Evolutionary conservation across 805 yeast species (phyloP), one percentile per base, ranked within the genome.

Genomic region (Wickerhamomyces bovis): DNA sequence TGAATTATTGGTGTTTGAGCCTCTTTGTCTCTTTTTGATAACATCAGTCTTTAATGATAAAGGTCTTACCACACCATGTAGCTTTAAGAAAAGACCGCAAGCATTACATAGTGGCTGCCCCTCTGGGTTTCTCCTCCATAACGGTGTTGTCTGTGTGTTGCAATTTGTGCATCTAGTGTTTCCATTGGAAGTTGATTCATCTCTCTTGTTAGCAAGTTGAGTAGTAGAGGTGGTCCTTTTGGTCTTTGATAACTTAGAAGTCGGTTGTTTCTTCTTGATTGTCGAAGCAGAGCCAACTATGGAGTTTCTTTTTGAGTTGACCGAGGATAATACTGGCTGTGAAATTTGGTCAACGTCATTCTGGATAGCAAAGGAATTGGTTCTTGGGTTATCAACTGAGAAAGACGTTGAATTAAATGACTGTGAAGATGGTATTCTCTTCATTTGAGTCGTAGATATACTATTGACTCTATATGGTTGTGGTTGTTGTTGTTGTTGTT

Each of bases 91-190:
- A 50, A 92, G 70, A 0, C 98, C 99, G 70, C 99, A 92, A 0
- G 99, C 98, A 65, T 92, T 92, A 68, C 98, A 92, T 49, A 92
- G 70, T 0, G 97, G 95, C 58, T 87, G 84, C 2, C 97, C 97
- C 49, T 86, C 87, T 0, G 95, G 89, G 57, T 89, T 88, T 43
- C 97, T 74, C 56, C 99, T 73, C 99, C 99, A 92, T 16, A 92
- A 66, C 1, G 99, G 99, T 0, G 99, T 92, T 16, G 95, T 89
- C 52, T 77, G 80, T 0, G 99, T 92, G 58, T 85, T 83, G 66
- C 99, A 92, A 66, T 92, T 92, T 16, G 92, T 82, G 66, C 98
- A 92, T 41, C 62, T 51, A 3, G 61, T 60, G 41, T 54, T 57
- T 11, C 46, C 41, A 30, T 56, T 57, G 2, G 60, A 48, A 5